phyloP scores from a whole-genome alignment of 805 yeast species.

The Hemisphaericaspora nanyangensis region DNA sequence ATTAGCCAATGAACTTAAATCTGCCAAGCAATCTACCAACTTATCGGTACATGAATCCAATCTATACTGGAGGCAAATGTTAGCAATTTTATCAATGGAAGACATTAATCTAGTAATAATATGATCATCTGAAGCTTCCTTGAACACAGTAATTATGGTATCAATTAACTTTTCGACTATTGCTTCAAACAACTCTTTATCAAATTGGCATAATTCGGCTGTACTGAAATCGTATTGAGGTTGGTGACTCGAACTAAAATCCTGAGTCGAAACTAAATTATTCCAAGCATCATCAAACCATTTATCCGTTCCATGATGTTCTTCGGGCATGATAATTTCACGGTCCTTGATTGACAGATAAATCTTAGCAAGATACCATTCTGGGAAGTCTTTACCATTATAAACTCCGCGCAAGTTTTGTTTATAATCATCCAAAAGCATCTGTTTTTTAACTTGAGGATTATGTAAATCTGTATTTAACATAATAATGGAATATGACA shows the following conservation, averaged over 20 bases:
- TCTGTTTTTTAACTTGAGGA: conserved; percentile 87
- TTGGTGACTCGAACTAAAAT: conserved; percentile 23
- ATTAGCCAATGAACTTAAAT: conserved; percentile 54
- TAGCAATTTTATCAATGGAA: conserved; percentile 80
- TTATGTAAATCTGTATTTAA: conserved; percentile 91
- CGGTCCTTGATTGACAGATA: conserved; percentile 75
- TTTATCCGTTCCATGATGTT: conserved; percentile 87
- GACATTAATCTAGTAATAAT: conserved; percentile 83
- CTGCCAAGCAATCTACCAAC: conserved; percentile 62
- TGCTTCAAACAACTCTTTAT: conserved; percentile 63
- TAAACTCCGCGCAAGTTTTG: conserved; percentile 78
- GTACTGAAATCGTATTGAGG: conserved; percentile 7
- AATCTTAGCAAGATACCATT: conserved; percentile 79
- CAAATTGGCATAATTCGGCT: conserved; percentile 48
- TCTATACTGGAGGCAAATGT: conserved; percentile 64
- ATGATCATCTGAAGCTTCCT: conserved; percentile 87
- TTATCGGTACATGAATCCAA: conserved; percentile 57
- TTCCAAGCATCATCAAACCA: conserved; percentile 91
- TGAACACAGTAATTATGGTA: conserved; percentile 73
- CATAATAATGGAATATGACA: conserved; percentile 90
- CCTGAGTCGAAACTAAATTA: conserved; percentile 54
- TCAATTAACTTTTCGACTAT: conserved; percentile 63
- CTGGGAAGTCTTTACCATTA: conserved; percentile 73
- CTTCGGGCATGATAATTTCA: conserved; percentile 97
- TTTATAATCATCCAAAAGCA: conserved; percentile 81